Evolutionary conservation across 805 yeast genomes (phyloP).

Genomic region (Tetrapisispora arboricola): DNA sequence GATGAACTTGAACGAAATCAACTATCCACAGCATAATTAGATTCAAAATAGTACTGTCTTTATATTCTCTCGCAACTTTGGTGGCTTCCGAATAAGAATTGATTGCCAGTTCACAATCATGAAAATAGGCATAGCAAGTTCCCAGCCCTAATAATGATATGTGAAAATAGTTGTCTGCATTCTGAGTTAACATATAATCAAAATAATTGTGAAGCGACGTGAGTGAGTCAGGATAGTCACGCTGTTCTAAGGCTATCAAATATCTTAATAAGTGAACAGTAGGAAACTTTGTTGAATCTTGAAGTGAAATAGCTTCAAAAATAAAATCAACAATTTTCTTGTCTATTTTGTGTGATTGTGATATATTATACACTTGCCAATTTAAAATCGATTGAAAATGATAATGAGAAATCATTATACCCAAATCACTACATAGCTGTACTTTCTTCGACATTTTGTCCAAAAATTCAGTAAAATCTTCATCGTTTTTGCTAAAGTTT

Average conservation of each 20-base stretch:
- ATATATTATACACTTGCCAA: slow-evolving; percentile 11
- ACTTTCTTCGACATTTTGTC: neutral
- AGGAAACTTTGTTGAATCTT: slow-evolving; percentile 21
- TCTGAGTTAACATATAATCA: slow-evolving; percentile 65
- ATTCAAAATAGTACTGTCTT: slow-evolving; percentile 62
- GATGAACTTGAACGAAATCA: slow-evolving; percentile 58
- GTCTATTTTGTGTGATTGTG: neutral
- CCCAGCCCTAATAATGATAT: slow-evolving; percentile 68
- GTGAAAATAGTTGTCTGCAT: slow-evolving; percentile 57
- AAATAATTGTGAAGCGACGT: slow-evolving; percentile 51
- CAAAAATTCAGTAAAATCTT: neutral
- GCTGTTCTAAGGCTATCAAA: slow-evolving; percentile 8
- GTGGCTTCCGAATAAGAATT: slow-evolving; percentile 81
- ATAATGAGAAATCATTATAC: slow-evolving; percentile 7
- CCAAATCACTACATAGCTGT: neutral
- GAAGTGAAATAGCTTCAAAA: neutral
- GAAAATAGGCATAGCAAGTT: slow-evolving; percentile 57
- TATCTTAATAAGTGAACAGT: slow-evolving; percentile 18
- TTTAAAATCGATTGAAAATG: slow-evolving; percentile 19
- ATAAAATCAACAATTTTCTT: neutral
- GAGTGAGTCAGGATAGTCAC: slow-evolving; percentile 29
- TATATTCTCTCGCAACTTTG: slow-evolving; percentile 75
- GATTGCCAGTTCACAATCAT: slow-evolving; percentile 57
- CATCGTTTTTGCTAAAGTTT: neutral
- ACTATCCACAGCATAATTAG: slow-evolving; percentile 66